phyloP scores from a whole-genome alignment of 1,139 yeast genomes.

The Taiozyma sp. region DNA sequence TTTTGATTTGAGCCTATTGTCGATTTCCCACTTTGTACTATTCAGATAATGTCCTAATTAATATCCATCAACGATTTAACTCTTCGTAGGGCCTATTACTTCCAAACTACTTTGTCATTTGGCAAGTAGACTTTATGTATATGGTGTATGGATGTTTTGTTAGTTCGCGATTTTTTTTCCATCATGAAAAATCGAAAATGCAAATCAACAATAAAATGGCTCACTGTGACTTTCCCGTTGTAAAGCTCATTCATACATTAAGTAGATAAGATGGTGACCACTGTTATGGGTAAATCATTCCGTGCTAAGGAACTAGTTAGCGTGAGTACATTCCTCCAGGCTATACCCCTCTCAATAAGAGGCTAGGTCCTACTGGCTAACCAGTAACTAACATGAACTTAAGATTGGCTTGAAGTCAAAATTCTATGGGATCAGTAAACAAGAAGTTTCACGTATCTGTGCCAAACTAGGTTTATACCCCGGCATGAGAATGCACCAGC shows the following conservation, averaged over 20 bases:
- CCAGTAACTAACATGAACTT: not conserved
- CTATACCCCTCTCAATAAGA: not conserved
- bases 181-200: not conserved
- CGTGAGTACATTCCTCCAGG: constrained; percentile 5
- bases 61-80: not conserved
- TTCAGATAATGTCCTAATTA: not conserved
- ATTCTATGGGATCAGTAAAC: constrained; percentile 79
- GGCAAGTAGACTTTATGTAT: too few species aligned
- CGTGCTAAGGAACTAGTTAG: constrained; percentile 42
- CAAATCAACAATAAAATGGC: not conserved
- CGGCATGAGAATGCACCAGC: constrained; percentile 88
- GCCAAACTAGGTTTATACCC: constrained; percentile 91
- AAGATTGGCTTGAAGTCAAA: constrained; percentile 73
- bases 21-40: not conserved
- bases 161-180: not conserved
- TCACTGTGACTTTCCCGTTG: not conserved
- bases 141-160: not conserved
- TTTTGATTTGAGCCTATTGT: not conserved
- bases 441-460: constrained; percentile 73
- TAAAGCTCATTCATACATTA: not conserved
- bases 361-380: not conserved
- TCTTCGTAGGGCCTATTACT: not conserved
- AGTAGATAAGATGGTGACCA: constrained; percentile 53
- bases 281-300: constrained; percentile 68
- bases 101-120: too few species aligned